Evolutionary conservation across 148 eudicot genomes (phyloP).

Genomic region (Rhododendron mucronatum): DNA sequence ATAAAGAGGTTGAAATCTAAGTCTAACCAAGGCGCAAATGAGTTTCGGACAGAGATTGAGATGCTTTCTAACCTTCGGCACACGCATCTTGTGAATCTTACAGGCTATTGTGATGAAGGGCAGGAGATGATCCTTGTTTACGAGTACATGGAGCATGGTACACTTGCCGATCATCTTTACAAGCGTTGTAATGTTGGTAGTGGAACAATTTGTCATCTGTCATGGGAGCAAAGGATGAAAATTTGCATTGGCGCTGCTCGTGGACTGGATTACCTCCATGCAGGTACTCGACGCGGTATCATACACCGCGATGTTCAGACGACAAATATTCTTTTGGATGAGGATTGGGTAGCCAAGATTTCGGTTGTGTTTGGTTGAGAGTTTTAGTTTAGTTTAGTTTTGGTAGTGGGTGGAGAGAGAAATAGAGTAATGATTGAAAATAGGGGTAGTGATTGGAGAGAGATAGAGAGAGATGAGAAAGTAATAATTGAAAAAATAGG

Average conservation of each 20-base stretch:
- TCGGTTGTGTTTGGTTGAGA: neutral
- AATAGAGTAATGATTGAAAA: no score
- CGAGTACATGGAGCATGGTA: constrained; percentile 23
- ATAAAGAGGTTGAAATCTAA: neutral
- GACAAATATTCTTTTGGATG: constrained; percentile 11
- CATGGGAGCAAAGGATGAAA: neutral
- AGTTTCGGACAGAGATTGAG: neutral
- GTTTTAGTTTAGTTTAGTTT: no score
- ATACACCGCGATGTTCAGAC: constrained; percentile 15
- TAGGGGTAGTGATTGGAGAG: no score
- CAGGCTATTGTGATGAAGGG: constrained; percentile 32
- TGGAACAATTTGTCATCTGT: neutral
- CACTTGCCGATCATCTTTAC: constrained; percentile 27
- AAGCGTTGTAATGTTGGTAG: no score
- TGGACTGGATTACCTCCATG: constrained; percentile 14
- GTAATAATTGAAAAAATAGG: no score
- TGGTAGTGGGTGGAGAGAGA: no score
- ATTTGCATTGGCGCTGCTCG: neutral
- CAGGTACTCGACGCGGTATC: constrained; percentile 6
- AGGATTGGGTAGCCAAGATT: constrained; percentile 27
- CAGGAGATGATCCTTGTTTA: constrained; percentile 25
- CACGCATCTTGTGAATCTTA: constrained; percentile 25
- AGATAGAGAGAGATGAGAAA: no score
- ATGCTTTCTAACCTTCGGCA: constrained; percentile 15
- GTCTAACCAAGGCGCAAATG: neutral